Evolutionary conservation across 306 rosid species (phyloP), one percentile per base, ranked within the genome.

Genomic region (Prunus armeniaca): DNA sequence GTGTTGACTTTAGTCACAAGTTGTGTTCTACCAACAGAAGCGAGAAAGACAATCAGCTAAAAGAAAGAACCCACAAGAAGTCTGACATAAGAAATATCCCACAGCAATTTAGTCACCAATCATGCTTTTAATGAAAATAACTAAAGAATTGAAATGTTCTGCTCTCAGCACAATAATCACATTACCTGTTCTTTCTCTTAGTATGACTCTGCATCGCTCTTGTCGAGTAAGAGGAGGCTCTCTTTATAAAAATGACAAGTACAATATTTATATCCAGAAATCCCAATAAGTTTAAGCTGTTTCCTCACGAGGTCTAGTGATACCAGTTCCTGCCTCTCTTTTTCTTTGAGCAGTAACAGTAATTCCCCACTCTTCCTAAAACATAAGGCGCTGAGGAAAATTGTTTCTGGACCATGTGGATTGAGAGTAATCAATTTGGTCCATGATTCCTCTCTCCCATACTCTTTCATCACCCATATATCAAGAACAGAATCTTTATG

Each of bases 391-490:
- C 1, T 9, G 25, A 8, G 69, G n/a, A 27, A 12, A 25, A 2
- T 3, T 38, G 17, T 38, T 18, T 65, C 47, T 10, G 30, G 70
- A 38, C 70, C 70, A 38, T 9, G 70, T 34, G 9, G 50, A 65
- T 27, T 8, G 9, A 65, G 50, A 19, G 49, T 65, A 9, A 38
- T 41, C 70, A 38, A 0, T 41, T 65, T 65, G 70, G 51, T 65
- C 70, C 70, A 65, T 0, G 70, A 38, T 5, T 38, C 25, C 27
- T 65, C 4, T 18, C 5, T 1, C 17, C 50, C 22, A 10, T 38
- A 38, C 70, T 65, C 70, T 12, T n/a, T 38, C 70, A 38, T 65
- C 14, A 34, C 24, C 70, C 70, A 65, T 38, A 65, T 65, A 65
- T 65, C 70, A 65, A 65, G 38, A 32, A 32, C 38, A 32, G 38